Evolutionary conservation across 129 eudicot species (phyloP).

Genomic region (Mikania micrantha): DNA sequence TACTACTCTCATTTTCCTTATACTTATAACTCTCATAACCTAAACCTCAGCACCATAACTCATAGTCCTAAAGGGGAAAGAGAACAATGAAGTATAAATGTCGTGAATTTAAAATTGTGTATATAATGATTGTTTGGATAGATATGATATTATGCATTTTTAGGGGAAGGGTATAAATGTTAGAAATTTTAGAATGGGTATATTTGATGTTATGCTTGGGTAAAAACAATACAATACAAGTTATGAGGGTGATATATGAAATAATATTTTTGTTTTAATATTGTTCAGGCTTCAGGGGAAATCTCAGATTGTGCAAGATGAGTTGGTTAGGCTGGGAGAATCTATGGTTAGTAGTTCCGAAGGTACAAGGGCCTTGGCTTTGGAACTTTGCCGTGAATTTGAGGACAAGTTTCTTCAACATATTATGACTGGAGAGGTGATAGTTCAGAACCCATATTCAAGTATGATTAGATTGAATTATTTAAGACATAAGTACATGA

Average conservation of each 20-base stretch:
- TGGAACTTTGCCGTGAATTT: conserved; percentile 99
- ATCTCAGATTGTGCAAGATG: conserved; percentile 93
- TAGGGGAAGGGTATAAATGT: neutral
- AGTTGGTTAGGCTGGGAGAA: conserved; percentile 90
- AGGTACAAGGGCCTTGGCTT: conserved; percentile 96
- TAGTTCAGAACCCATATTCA: neutral
- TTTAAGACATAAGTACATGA: neutral
- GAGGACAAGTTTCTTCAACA: conserved; percentile 97
- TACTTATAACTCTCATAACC: neutral
- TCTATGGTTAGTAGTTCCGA: conserved; percentile 88
- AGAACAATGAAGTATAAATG: neutral
- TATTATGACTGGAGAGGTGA: conserved; percentile 94
- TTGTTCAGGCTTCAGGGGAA: conserved; percentile 89
- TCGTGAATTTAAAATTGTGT: neutral
- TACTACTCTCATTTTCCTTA: neutral
- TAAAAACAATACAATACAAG: neutral
- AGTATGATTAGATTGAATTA: neutral
- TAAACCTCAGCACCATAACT: neutral
- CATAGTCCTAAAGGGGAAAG: neutral
- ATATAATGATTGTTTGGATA: neutral
- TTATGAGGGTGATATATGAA: neutral
- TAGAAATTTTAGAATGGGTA: neutral
- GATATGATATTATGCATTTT: neutral
- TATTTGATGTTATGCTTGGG: neutral
- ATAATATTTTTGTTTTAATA: neutral